Conservation (phyloP, 192 early-diverging fungal species). For the Umbelopsis vinacea region DNA sequence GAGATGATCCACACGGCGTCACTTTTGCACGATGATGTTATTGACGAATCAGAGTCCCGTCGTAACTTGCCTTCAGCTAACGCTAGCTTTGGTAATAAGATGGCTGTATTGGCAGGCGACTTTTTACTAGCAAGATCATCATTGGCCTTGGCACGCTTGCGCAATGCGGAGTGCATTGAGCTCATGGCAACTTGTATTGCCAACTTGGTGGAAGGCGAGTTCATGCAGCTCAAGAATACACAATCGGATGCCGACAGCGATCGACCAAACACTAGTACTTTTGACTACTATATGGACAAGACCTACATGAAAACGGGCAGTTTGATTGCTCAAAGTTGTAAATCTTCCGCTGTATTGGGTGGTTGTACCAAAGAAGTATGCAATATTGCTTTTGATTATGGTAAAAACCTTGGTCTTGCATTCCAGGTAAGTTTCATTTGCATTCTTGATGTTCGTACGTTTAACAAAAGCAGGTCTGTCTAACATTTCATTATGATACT, state of each 20-base stretch:
- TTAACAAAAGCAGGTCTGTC: too few species aligned
- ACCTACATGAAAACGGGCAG: constrained; percentile 95
- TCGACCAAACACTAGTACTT: constrained; percentile 50
- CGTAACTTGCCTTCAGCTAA: constrained; percentile 80
- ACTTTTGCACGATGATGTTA: constrained; percentile 93
- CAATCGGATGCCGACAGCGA: constrained; percentile 40
- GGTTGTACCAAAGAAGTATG: constrained; percentile 71
- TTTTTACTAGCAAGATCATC: constrained; percentile 94
- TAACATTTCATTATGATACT: neutral
- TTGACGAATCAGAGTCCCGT: constrained; percentile 70
- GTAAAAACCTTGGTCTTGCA: constrained; percentile 88
- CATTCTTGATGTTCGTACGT: too few species aligned
- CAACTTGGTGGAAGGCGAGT: constrained; percentile 96
- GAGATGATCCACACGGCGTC: constrained; percentile 99
- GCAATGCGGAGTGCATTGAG: constrained; percentile 92
- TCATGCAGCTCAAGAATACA: constrained; percentile 91
- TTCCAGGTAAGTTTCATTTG: constrained; percentile 73
- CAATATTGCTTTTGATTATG: constrained; percentile 86
- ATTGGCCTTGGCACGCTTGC: constrained; percentile 84
- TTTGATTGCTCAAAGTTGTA: constrained; percentile 92
- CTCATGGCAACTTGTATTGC: constrained; percentile 91
- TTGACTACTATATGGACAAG: constrained; percentile 95
- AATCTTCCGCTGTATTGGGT: constrained; percentile 84
- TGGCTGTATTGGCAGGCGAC: constrained; percentile 94
- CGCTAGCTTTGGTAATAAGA: constrained; percentile 93